Evolutionary conservation across 805 yeast species (phyloP).

Genomic region (Teunomyces gatunensis): DNA sequence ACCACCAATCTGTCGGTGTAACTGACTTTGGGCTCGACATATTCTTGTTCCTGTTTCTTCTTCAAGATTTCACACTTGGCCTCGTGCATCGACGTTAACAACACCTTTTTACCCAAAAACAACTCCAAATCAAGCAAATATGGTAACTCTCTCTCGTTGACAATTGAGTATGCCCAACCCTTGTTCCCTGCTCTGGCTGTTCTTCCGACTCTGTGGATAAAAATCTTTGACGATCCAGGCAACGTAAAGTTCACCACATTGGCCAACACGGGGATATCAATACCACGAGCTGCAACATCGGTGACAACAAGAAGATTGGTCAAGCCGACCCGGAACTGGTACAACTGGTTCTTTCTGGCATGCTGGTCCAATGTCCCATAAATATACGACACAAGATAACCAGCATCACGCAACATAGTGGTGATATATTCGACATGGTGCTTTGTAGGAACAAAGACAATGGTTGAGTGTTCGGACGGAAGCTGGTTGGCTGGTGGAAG

Average conservation of each 20-base stretch:
- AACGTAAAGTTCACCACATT: conserved; percentile 89
- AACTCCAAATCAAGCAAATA: conserved; percentile 86
- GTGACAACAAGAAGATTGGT: conserved; percentile 91
- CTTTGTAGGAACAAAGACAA: conserved; percentile 92
- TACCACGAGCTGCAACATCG: conserved; percentile 98
- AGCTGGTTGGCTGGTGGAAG: conserved; percentile 78
- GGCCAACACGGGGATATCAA: conserved; percentile 94
- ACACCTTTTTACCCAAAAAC: conserved; percentile 79
- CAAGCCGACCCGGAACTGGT: conserved; percentile 80
- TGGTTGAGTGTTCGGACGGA: conserved; percentile 84
- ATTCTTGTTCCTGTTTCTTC: conserved; percentile 41
- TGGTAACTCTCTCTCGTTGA: conserved; percentile 82
- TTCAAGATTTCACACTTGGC: conserved; percentile 54
- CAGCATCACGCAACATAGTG: conserved; percentile 65
- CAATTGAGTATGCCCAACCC: conserved; percentile 96
- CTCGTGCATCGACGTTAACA: conserved; percentile 68
- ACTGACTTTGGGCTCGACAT: conserved; percentile 56
- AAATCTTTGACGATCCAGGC: conserved; percentile 90
- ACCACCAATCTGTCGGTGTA: conserved; percentile 76
- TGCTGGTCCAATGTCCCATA: conserved; percentile 94
- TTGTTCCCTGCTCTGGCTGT: conserved; percentile 98
- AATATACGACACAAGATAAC: conserved; percentile 83
- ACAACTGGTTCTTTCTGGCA: conserved; percentile 86
- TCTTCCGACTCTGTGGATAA: conserved; percentile 97
- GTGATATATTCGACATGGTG: conserved; percentile 96